Percentiles rank a stretch among this genome's conserved stretches.
Evolutionary conservation across 2,329 filamentous ascomycete genomes (phyloP).

Genomic region (Colletotrichum eleusines): DNA sequence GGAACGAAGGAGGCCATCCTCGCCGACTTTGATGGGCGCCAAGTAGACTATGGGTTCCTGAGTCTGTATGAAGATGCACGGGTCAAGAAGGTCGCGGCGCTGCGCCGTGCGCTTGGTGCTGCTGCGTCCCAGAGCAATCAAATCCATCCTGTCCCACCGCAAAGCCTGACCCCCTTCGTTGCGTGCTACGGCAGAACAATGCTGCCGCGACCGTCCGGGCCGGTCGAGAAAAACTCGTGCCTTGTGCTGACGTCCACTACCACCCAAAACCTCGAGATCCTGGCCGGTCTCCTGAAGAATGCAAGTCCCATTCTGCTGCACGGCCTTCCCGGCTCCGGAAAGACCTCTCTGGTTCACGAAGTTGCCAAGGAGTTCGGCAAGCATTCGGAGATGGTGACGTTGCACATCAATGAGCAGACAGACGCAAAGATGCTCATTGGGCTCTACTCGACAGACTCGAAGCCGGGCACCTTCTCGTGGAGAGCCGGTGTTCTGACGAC

Average conservation of each 20-base stretch:
- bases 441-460: slow-evolving; percentile 89
- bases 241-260: slow-evolving; percentile 82
- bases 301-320: slow-evolving; percentile 82
- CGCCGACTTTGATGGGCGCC: slow-evolving; percentile 80
- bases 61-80: slow-evolving; percentile 69
- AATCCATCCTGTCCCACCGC: slow-evolving; percentile 46
- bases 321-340: slow-evolving; percentile 88
- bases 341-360: slow-evolving; percentile 88
- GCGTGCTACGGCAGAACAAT: slow-evolving; percentile 75
- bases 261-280: slow-evolving; percentile 74
- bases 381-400: slow-evolving; percentile 85
- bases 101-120: slow-evolving; percentile 55
- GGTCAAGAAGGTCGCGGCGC: slow-evolving; percentile 58
- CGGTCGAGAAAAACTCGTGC: slow-evolving; percentile 53
- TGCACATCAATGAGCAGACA: slow-evolving; percentile 97
- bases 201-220: slow-evolving; percentile 71
- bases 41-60: slow-evolving; percentile 83
- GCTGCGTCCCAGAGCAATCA: slow-evolving; percentile 41
- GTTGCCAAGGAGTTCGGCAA: slow-evolving; percentile 84
- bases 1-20: slow-evolving; percentile 70
- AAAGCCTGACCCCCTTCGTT: slow-evolving; percentile 69
- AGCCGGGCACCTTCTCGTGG: slow-evolving; percentile 92
- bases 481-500: slow-evolving; percentile 92
- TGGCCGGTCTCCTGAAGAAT: slow-evolving; percentile 76
- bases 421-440: slow-evolving; percentile 97